phyloP scores from a whole-genome alignment of 176 grass and related monocot species.

The Poa pratensis region DNA sequence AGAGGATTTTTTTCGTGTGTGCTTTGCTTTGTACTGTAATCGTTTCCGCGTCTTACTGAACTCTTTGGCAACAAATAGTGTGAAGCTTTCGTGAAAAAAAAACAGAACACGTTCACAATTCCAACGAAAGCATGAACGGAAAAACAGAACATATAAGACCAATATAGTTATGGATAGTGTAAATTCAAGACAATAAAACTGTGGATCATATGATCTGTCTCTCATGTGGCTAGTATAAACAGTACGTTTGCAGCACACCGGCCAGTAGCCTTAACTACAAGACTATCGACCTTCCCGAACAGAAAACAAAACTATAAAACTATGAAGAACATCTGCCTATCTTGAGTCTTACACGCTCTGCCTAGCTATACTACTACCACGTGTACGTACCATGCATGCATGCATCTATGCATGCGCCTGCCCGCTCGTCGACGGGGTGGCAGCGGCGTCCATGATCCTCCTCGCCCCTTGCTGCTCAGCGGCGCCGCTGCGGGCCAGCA shows the following conservation, averaged over 20 bases:
- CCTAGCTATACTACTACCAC: not conserved
- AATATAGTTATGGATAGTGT: not conserved
- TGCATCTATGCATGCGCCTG: conserved; percentile 1
- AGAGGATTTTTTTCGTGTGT: too few relatives aligned
- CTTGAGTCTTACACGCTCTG: not conserved
- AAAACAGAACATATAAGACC: too few relatives aligned
- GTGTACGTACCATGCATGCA: not conserved
- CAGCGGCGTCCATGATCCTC: not conserved
- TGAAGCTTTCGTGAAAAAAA: too few relatives aligned
- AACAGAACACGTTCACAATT: too few relatives aligned
- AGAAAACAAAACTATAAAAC: not conserved
- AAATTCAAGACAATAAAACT: not conserved
- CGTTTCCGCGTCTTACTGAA: too few relatives aligned
- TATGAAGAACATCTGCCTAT: not conserved
- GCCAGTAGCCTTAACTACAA: not conserved
- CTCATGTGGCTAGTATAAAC: not conserved
- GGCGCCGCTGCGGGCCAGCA: not conserved
- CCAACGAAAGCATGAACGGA: too few relatives aligned
- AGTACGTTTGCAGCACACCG: not conserved
- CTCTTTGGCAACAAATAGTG: too few relatives aligned
- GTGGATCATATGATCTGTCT: not conserved
- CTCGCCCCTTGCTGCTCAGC: not conserved
- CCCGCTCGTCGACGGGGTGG: not conserved
- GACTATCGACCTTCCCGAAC: not conserved
- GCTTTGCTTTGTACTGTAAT: too few relatives aligned